phyloP scores from a whole-genome alignment of 331 rosid species.

The Quercus phellos region DNA sequence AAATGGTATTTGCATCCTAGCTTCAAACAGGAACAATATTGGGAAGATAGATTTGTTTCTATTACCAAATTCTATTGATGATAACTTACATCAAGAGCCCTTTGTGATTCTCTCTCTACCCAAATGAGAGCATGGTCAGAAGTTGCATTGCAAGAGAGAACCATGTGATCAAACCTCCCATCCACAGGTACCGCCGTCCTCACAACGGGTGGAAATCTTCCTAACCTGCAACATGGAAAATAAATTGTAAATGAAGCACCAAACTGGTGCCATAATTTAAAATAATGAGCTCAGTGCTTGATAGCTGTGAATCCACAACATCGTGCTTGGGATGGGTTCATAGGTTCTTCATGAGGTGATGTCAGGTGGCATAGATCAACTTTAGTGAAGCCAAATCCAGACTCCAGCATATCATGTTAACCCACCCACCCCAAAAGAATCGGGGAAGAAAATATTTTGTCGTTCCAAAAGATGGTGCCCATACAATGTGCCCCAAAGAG shows the following conservation, averaged over 20 bases:
- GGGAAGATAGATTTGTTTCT: neutral
- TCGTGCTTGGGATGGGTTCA: neutral
- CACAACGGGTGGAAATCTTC: slow-evolving; percentile 87
- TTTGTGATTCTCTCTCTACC: slow-evolving; percentile 85
- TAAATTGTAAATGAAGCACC: neutral
- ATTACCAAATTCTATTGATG: neutral
- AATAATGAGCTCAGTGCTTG: neutral
- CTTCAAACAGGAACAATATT: neutral
- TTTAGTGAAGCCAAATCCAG: neutral
- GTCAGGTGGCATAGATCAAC: neutral
- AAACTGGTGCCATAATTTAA: neutral
- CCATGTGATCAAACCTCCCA: slow-evolving; percentile 89
- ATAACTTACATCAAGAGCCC: slow-evolving; percentile 77
- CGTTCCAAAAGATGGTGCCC: neutral
- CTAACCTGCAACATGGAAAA: slow-evolving; percentile 45
- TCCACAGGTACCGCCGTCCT: slow-evolving; percentile 92
- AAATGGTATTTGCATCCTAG: neutral
- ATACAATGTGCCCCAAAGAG: neutral
- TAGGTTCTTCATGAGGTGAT: neutral
- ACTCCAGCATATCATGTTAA: neutral
- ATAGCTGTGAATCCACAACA: neutral
- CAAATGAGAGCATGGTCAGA: slow-evolving; percentile 89
- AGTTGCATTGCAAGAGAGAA: slow-evolving; percentile 87
- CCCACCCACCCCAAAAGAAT: neutral
- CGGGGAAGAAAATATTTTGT: neutral